Conservation (phyloP, 78 protist species). For the Dictyostelium intermedium region DNA sequence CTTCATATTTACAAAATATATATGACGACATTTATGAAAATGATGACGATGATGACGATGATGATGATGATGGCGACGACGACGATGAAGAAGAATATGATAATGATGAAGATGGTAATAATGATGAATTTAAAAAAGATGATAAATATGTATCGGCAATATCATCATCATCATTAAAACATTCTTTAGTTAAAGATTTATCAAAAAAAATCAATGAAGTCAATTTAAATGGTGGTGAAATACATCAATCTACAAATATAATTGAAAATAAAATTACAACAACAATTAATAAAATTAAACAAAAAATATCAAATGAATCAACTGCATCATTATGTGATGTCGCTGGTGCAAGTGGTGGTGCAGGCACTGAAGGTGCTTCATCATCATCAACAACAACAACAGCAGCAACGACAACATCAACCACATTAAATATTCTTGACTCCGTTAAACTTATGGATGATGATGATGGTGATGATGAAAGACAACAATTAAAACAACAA, state of each 20-base stretch:
- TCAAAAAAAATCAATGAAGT: neutral
- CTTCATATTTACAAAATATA: neutral
- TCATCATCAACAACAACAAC: neutral
- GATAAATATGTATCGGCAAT: neutral
- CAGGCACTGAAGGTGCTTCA: neutral
- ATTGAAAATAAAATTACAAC: neutral
- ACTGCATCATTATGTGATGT: neutral
- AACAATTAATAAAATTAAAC: neutral
- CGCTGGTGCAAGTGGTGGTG: neutral
- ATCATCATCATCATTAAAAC: neutral
- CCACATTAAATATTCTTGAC: neutral
- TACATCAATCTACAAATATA: neutral
- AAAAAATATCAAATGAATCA: neutral
- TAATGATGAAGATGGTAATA: neutral
- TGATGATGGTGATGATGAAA: too few species aligned
- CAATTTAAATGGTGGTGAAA: neutral
- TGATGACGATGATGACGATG: neutral
- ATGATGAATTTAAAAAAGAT: neutral
- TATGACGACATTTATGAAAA: neutral
- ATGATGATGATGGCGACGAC: neutral
- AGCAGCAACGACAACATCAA: too few species aligned
- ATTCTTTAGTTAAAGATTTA: neutral
- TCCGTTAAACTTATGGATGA: too few species aligned
- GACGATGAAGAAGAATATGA: neutral
- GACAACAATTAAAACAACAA: neutral